Percentiles rank a stretch among this genome's conserved stretches.
Evolutionary conservation across 1,284 basidiomycete species (phyloP).

Genomic region (Kwoniella shivajii): DNA sequence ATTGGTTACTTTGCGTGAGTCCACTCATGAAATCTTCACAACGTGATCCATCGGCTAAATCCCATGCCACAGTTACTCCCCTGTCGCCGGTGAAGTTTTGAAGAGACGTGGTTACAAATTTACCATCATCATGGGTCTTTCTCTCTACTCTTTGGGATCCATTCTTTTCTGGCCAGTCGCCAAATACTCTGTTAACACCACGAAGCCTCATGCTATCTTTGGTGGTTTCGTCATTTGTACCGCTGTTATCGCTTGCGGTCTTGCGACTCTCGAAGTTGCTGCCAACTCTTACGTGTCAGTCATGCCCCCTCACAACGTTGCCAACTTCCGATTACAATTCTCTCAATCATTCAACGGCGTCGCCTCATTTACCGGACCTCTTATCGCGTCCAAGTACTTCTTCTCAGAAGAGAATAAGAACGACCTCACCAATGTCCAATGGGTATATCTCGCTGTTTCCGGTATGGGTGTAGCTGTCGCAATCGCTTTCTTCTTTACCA

Average conservation of each 20-base stretch:
- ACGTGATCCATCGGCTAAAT: background rate
- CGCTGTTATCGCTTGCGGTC: constrained; percentile 66
- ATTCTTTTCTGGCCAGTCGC: constrained; percentile 81
- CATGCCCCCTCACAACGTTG: constrained; percentile 62
- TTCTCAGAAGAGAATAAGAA: constrained; percentile 66
- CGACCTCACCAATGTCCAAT: constrained; percentile 71
- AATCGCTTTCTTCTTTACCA: constrained; percentile 70
- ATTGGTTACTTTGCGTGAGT: constrained; percentile 62
- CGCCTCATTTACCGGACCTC: constrained; percentile 74
- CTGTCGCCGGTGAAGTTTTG: constrained; percentile 53
- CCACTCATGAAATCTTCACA: too few species aligned
- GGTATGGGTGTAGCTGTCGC: constrained; percentile 62
- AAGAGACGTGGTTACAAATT: constrained; percentile 56
- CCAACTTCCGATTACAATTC: constrained; percentile 76
- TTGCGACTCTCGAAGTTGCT: constrained; percentile 52
- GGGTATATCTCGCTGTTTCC: constrained; percentile 77
- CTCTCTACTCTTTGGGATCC: constrained; percentile 71
- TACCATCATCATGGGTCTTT: constrained; percentile 65
- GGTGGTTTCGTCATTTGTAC: constrained; percentile 75
- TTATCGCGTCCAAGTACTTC: constrained; percentile 76
- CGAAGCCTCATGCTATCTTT: constrained; percentile 57
- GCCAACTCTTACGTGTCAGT: constrained; percentile 78
- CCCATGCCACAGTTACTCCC: constrained; percentile 37
- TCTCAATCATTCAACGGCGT: constrained; percentile 81
- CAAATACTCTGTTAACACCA: constrained; percentile 56